Evolutionary conservation across 1,139 yeast genomes (phyloP), one percentile per base, ranked within the genome.

Genomic region (Protomyces macrosporus): DNA sequence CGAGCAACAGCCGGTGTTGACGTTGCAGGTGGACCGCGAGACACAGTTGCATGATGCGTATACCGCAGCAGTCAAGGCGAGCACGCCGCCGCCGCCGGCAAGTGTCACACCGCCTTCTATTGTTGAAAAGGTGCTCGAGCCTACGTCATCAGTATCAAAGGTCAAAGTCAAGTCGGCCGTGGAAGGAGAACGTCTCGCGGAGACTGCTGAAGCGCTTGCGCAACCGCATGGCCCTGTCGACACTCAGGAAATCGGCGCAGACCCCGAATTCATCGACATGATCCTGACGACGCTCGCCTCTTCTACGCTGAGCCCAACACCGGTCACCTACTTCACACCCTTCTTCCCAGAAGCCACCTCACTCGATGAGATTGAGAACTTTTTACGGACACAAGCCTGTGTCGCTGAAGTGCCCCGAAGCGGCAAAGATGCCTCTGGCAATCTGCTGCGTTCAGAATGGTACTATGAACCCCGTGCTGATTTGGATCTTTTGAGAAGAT

Each of bases 191-290:
- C 9, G 16, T 9, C 12, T 10, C 10, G 30, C 16, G 32, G 48
- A 3, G 23, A 1, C 48, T 9, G 5, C 48, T 16, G 32, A 14
- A 10, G 48, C 32, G 9, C 23, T 23, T 23, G 23, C 1, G 23
- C 23, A 23, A 23, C 23, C 23, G 23, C 23, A 23, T 23, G 23
- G 1, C 23, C 23, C 23, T 23, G 23, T 23, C 23, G 23, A 23
- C 23, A n/a, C 23, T 42, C 30, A 42, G 32, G 30, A 42, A 14
- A 32, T 14, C 23, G 48, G 33, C 32, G 48, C 48, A 32, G 62
- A 58, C 30, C 62, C 54, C 10, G 62, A 58, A 16, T 58, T 58
- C 30, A 45, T 58, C 39, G 62, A 58, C 45, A 52, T 58, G 62
- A 51, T 58, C 30, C 45, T 58, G 48, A 58, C 52, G 42, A 51